Conservation (phyloP, 1,139 yeast species). For the Suhomyces ambrosiae region DNA sequence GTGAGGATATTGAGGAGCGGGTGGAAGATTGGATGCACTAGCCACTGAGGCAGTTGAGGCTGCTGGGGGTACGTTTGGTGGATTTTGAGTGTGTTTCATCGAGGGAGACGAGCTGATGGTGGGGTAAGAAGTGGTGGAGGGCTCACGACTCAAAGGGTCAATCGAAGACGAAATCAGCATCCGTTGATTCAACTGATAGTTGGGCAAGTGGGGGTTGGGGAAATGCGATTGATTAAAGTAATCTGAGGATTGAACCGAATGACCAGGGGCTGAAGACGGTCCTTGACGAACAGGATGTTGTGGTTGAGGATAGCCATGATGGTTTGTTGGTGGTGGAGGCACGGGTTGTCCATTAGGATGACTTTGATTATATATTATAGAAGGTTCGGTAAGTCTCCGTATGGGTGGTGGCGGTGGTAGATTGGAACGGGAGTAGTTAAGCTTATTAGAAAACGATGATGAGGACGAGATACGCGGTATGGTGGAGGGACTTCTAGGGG, state of each 20-base stretch:
- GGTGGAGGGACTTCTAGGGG: slow-evolving; percentile 15
- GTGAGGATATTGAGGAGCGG: slow-evolving; percentile 10
- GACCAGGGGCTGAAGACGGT: slow-evolving; percentile 9
- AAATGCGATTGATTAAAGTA: slow-evolving; percentile 9
- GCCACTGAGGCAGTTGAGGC: slow-evolving; percentile 1
- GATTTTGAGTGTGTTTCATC: neutral
- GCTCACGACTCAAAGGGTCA: slow-evolving; percentile 12
- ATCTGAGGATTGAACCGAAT: slow-evolving; percentile 6
- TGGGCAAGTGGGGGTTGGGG: slow-evolving; percentile 7
- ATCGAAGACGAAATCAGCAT: slow-evolving; percentile 10
- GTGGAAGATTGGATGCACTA: slow-evolving; percentile 8
- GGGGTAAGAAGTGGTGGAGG: slow-evolving; percentile 6
- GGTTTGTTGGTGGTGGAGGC: neutral
- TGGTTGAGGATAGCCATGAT: slow-evolving; percentile 4
- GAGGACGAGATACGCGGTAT: slow-evolving; percentile 11
- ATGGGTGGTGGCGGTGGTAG: slow-evolving; percentile 17
- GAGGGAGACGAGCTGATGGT: slow-evolving; percentile 9
- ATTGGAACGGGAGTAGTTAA: slow-evolving; percentile 6
- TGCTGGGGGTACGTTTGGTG: neutral
- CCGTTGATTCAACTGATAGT: slow-evolving; percentile 14
- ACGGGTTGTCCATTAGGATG: slow-evolving; percentile 1
- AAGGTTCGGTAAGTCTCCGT: slow-evolving; percentile 24
- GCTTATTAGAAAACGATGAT: slow-evolving; percentile 7
- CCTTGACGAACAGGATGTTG: slow-evolving; percentile 2
- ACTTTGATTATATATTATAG: slow-evolving; percentile 12